Evolutionary conservation across 75 land plant species (phyloP).

Genomic region (Pseudotsuga menziesii): DNA sequence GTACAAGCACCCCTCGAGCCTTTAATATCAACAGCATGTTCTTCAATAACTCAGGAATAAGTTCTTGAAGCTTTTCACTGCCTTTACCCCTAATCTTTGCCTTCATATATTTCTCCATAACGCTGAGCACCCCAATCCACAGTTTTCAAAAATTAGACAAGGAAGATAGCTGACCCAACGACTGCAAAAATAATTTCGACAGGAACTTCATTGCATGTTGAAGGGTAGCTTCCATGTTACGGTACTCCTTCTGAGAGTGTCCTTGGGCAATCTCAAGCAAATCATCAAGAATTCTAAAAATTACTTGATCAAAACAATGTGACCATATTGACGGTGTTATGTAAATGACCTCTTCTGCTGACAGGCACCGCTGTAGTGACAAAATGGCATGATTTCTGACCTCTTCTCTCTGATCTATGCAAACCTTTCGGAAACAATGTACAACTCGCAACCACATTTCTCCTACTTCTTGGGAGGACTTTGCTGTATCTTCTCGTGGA

Average conservation of each 20-base stretch:
- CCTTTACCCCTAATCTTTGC: conserved; percentile 40
- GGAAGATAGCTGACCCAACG: conserved; percentile 33
- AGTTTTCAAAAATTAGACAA: conserved; percentile 33
- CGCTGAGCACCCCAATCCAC: conserved; percentile 38
- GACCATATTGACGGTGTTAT: conserved; percentile 25
- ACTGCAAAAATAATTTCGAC: conserved; percentile 46
- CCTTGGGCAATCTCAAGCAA: conserved; percentile 43
- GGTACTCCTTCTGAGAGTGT: conserved; percentile 43
- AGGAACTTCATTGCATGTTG: conserved; percentile 42
- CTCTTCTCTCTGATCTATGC: conserved; percentile 48
- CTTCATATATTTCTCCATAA: conserved; percentile 51
- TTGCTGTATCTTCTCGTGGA: no score
- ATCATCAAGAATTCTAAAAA: conserved; percentile 43
- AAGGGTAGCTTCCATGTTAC: conserved; percentile 49
- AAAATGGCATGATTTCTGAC: conserved; percentile 46
- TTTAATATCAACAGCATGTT: conserved; percentile 39
- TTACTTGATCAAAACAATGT: conserved; percentile 39
- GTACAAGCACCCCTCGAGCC: conserved; percentile 33
- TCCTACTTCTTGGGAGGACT: no score
- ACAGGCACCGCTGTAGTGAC: conserved; percentile 39
- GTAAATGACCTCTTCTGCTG: conserved; percentile 28
- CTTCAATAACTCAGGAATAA: conserved; percentile 42
- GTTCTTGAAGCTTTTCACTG: conserved; percentile 45
- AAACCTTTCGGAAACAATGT: no score
- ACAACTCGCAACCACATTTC: no score